phyloP scores from a whole-genome alignment of 371 early-diverging fungal species.

The Saksenaea vasiformis region DNA sequence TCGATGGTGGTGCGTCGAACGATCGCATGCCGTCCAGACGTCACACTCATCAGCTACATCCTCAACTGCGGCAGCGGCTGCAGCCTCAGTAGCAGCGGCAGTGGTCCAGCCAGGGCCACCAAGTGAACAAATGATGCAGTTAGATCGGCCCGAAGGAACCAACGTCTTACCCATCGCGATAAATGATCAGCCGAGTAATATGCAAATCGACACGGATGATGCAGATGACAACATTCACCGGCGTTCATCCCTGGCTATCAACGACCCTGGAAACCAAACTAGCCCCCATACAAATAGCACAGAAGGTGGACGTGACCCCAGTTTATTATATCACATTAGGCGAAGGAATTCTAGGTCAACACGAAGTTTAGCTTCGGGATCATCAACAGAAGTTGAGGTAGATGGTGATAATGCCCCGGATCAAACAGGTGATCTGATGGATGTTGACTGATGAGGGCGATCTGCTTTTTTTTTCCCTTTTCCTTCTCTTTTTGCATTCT shows the following conservation, averaged over 20 bases:
- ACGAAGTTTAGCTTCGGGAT: slow-evolving; percentile 30
- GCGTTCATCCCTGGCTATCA: slow-evolving; percentile 22
- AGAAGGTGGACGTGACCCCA: slow-evolving; percentile 5
- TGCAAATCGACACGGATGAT: slow-evolving; percentile 9
- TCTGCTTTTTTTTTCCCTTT: too few species aligned
- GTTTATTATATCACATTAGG: slow-evolving; percentile 28
- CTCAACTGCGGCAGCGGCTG: slow-evolving; percentile 34
- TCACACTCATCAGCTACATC: slow-evolving; percentile 31
- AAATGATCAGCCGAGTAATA: slow-evolving; percentile 11
- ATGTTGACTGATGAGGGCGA: slow-evolving; percentile 25
- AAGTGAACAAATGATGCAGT: slow-evolving; percentile 36
- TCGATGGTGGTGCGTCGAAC: slow-evolving; percentile 79
- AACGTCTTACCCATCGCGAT: slow-evolving; percentile 33
- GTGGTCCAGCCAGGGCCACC: slow-evolving; percentile 32
- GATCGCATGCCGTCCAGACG: slow-evolving; percentile 34
- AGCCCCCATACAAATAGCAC: slow-evolving; percentile 6
- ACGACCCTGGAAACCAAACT: slow-evolving; percentile 9
- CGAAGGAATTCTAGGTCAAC: slow-evolving; percentile 27
- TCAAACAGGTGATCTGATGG: slow-evolving; percentile 31
- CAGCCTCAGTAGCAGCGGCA: slow-evolving; percentile 31
- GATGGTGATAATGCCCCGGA: slow-evolving; percentile 22
- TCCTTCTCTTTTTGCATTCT: background rate
- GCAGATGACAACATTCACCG: slow-evolving; percentile 21
- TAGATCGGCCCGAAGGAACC: slow-evolving; percentile 25
- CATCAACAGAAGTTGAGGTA: slow-evolving; percentile 35